Base-by-base conservation (phyloP, 805 yeast species). In the Barnettozyma populi region DNA sequence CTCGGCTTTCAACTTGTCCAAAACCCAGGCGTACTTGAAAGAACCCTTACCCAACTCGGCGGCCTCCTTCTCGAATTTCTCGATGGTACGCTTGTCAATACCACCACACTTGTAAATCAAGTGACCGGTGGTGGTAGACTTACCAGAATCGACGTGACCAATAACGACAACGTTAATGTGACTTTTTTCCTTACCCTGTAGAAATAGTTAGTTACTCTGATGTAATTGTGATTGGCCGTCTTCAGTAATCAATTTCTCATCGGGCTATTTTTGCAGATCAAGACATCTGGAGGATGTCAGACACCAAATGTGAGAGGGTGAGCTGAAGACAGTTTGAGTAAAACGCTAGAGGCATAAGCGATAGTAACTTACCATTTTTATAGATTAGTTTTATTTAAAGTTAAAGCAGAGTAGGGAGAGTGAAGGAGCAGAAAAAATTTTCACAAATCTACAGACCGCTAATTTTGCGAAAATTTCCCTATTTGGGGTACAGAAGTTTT, bases 101-200 rank as follows among this genome's bases (percentile, higher is more conserved):
- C 95, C 97, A 86, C 97, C 97, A 82, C 97, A 90, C 92, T 90
- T 90, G 95, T 74, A 90, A 73, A 90, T 90, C 79, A 90, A 86
- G 85, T 90, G 97, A 78, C 97, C 97, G 74, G 98, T 90, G 78
- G 97, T 92, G 72, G 98, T 90, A 60, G 97, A 92, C 81, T 87
- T 86, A 79, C 92, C 92, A 69, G 97, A 90, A 80, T 92, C 98
- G 97, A 94, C 98, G 96, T 92, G 98, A 79, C 98, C 99, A 77
- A 92, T 92, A 74, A 94, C 98, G 77, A 94, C 99, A 80, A 92
- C 95, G 96, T 92, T 92, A 82, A 92, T 87, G 87, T 92, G 98
- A 78, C 80, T 70, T 86, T 92, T 90, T 71, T 83, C 96, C 78
- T 89, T 89, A 84, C 96, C 96, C 95, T 70, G 57, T 68, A 48